A percentile compares a stretch with the other conserved stretches of the same genome.
Conservation (phyloP, 164 flowering plant genomes). For the Umbellularia californica region DNA sequence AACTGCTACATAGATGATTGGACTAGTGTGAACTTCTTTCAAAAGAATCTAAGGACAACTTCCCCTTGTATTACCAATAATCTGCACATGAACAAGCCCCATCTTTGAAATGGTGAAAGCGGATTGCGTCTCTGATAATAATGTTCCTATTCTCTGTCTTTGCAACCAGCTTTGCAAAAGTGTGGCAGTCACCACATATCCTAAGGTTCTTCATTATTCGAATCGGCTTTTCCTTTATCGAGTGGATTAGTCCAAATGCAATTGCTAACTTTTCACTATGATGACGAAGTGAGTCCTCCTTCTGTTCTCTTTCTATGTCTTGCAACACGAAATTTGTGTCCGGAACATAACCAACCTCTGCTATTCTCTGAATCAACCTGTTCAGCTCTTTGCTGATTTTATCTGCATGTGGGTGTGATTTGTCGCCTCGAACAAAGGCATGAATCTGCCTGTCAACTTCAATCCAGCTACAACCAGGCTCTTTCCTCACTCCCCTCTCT, state of each 20-base stretch:
- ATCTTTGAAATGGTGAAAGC: slow-evolving; percentile 73
- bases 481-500: slow-evolving; percentile 55
- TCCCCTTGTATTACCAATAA: slow-evolving; percentile 50
- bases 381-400: slow-evolving; percentile 37
- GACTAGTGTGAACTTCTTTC: background rate
- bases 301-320: slow-evolving; percentile 80
- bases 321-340: slow-evolving; percentile 71
- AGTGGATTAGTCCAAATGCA: slow-evolving; percentile 56
- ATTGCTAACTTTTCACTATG: slow-evolving; percentile 86
- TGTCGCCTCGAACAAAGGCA: slow-evolving; percentile 58
- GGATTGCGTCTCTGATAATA: slow-evolving; percentile 65
- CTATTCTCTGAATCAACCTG: slow-evolving; percentile 42
- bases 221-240: slow-evolving; percentile 42
- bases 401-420: slow-evolving; percentile 53
- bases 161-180: slow-evolving; percentile 61
- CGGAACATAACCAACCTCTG: slow-evolving; percentile 59
- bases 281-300: slow-evolving; percentile 55
- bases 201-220: slow-evolving; percentile 79
- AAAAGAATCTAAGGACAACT: background rate
- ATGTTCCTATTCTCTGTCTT: slow-evolving; percentile 43
- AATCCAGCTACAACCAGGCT: slow-evolving; percentile 92
- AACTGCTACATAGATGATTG: too few relatives aligned
- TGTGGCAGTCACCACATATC: slow-evolving; percentile 83
- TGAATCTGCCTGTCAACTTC: slow-evolving; percentile 60
- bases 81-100: slow-evolving; percentile 81